Conservation (phyloP, 2,329 filamentous ascomycete genomes). For the Phoma herbarum region DNA sequence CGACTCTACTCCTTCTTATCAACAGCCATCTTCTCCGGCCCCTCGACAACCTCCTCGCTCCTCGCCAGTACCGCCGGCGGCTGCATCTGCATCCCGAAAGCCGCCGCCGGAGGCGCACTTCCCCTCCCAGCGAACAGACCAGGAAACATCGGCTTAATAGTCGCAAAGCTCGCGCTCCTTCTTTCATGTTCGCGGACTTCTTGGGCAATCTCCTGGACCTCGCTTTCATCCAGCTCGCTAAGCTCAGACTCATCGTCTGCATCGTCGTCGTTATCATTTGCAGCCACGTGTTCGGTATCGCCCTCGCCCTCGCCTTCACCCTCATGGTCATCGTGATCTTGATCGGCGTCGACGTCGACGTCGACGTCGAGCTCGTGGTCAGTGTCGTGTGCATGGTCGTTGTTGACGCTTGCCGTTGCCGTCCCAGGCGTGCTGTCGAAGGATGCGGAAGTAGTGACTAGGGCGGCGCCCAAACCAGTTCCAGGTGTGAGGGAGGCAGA, state of each 20-base stretch:
- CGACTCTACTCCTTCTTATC: not conserved
- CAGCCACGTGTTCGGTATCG: constrained; percentile 34
- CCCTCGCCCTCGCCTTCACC: constrained; percentile 60
- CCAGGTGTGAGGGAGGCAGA: constrained; percentile 7
- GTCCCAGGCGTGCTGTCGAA: constrained; percentile 48
- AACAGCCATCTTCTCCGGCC: not conserved
- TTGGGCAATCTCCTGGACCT: constrained; percentile 48
- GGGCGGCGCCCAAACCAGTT: constrained; percentile 20
- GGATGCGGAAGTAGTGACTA: constrained; percentile 44
- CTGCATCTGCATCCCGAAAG: not conserved
- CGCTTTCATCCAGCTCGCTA: constrained; percentile 59
- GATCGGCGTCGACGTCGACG: constrained; percentile 38
- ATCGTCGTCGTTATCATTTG: constrained; percentile 59
- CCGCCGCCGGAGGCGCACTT: no score
- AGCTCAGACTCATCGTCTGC: constrained; percentile 65
- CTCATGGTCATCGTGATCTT: constrained; percentile 45
- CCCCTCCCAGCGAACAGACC: constrained; percentile 28
- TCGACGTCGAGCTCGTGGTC: constrained; percentile 14
- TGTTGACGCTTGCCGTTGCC: constrained; percentile 50
- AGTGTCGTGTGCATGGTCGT: constrained; percentile 37
- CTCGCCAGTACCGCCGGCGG: not conserved
- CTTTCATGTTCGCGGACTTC: constrained; percentile 25
- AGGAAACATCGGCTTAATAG: constrained; percentile 39
- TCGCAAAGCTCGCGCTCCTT: constrained; percentile 28
- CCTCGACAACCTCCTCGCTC: not conserved